Base-by-base conservation (phyloP, 2,329 filamentous ascomycete genomes). In the Aspergillus candidus region DNA sequence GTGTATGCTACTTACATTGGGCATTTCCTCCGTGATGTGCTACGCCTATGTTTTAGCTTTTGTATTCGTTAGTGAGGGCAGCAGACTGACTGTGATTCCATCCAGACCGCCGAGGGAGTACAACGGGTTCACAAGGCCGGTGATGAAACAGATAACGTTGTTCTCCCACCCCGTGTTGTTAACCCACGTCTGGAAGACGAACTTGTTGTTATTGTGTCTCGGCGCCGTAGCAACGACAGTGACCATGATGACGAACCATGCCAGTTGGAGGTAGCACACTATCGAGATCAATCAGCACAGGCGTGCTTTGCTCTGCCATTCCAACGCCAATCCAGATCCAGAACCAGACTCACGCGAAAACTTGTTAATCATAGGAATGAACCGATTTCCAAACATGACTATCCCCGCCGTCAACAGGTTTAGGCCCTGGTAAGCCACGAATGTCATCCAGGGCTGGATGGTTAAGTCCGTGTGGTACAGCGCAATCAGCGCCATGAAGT, bases 161-260 rank as follows among this genome's bases (percentile, higher is more conserved):
- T 69, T 72, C 30, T 70, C 59, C 74, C 74, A 77, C 11, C 75
- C 74, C 0, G 75, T 77, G 38, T 74, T 71, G 52, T 77, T 77
- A 42, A 74, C 70, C 66, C 72, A 77, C 2, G 71, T 75, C 32
- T 57, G 60, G 53, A 77, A 78, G 14, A 78, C 75, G 43, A 76
- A 77, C n/a, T 69, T 62, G 38, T 65, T 58, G 38, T 62, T 56
- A 13, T 72, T 71, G 43, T 77, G 69, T 2, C 61, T 64, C 0
- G 70, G 70, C 0, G 74, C 72, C 35, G 65, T 68, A 4, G 73
- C 70, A 3, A 68, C 68, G 5, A 77, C 72, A 0, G 70, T 71
- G 43, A 77, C 62, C 46, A 76, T 65, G 10, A 73, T 70, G 6
- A 69, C 63, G 32, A 76, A 61, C 61, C 72, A 75, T 35, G 70